Evolutionary conservation across 2,329 filamentous ascomycete species (phyloP), one percentile per base, ranked within the genome.

Genomic region (Hypoxylon sp.): DNA sequence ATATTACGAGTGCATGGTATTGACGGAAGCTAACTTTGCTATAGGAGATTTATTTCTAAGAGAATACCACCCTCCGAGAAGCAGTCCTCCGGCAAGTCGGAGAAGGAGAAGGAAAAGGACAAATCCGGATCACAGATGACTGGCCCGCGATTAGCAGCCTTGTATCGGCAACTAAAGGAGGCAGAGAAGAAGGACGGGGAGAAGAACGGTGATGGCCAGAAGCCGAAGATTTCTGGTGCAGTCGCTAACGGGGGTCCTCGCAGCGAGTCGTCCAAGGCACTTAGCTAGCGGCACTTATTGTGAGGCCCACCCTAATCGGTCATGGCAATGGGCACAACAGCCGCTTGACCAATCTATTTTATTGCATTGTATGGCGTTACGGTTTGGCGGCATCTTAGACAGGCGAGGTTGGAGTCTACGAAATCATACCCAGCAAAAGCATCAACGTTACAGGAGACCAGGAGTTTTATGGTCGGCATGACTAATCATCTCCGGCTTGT

Each of bases 31-130:
- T 47, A 67, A 65, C 68, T 74, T 4, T 42, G 17, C 52, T 6
- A n/a, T 31, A 79, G 77, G 77, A 71, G 76, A 68, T 79, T 79
- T 54, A 78, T 79, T 60, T 79, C 77, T 13, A 78, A 78, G 72
- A 73, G 77, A 67, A 78, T 79, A 46, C 77, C 77, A n/a, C 69
- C 76, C 26, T 76, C 75, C 4, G 76, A 78, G 60, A 76, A 77
- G 51, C 72, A 71, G 35, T 67, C 74, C 24, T 72, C 74, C 26
- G 62, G 60, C 35, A 77, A 77, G 55, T 44, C 72, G 14, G 71
- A 75, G 14, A 75, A 73, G 52, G 72, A 73, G 11, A 73, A 68
- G 42, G 74, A 74, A 29, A 74, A 71, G 22, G 72, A 74, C 17
- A 75, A 77, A 56, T 59, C 72, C 33, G 69, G 71, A 31, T 22